Evolutionary conservation across 2,329 filamentous ascomycete genomes (phyloP).

Genomic region (Fusarium transvaalense): DNA sequence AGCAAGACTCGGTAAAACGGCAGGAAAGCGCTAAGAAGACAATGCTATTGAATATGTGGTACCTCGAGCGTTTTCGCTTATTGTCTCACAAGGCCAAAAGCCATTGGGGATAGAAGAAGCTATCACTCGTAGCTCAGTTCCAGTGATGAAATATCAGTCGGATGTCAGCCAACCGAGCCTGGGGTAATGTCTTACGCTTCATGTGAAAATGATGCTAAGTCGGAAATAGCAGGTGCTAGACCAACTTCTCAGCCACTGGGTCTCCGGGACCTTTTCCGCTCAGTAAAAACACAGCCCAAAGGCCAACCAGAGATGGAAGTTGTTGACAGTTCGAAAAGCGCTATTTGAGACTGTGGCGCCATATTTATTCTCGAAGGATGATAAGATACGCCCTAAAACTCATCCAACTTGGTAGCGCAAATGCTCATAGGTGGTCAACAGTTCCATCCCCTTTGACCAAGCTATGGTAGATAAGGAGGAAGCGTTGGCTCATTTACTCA

Average conservation of each 20-base stretch:
- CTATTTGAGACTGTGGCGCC: conserved; percentile 14
- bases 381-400: neutral
- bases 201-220: conserved; percentile 5
- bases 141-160: no score
- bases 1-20: no score
- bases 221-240: conserved; percentile 17
- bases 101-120: neutral
- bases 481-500: neutral
- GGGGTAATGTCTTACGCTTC: conserved; percentile 4
- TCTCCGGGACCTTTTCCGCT: neutral
- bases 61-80: neutral
- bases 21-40: neutral
- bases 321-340: conserved; percentile 1
- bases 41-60: neutral
- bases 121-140: neutral
- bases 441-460: neutral
- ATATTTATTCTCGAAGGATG: conserved; percentile 12
- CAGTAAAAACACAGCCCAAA: neutral
- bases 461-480: neutral
- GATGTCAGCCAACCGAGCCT: neutral
- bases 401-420: neutral
- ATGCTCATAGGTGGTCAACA: neutral
- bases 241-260: conserved; percentile 8
- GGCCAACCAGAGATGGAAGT: neutral
- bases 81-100: neutral